A percentile compares a stretch with the other conserved stretches of the same genome.
Conservation (phyloP, 2,329 filamentous ascomycete genomes). For the Trichoderma oligosporum region DNA sequence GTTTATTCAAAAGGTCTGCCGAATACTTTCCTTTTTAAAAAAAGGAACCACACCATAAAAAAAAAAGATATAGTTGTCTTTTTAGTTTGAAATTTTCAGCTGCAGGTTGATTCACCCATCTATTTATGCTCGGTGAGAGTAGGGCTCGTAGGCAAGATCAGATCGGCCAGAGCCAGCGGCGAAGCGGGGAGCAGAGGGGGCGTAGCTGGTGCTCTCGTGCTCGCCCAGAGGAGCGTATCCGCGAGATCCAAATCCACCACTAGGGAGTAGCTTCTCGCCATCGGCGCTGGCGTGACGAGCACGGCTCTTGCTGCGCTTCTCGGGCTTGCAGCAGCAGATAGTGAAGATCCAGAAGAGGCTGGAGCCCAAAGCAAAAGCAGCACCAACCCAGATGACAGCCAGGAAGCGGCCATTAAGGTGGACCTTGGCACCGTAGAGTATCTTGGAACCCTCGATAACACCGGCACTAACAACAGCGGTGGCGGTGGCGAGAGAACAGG, state of each 20-base stretch:
- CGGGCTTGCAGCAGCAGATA: conserved; percentile 80
- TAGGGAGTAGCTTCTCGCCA: conserved; percentile 51
- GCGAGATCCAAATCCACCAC: conserved; percentile 27
- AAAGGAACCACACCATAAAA: neutral
- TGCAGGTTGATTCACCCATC: neutral
- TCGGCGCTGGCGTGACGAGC: conserved; percentile 34
- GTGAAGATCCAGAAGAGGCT: conserved; percentile 88
- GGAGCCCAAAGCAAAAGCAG: conserved; percentile 69
- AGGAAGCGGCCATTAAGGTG: conserved; percentile 67
- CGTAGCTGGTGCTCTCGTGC: conserved; percentile 38
- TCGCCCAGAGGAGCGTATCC: conserved; percentile 38
- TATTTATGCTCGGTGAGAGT: conserved; percentile 52
- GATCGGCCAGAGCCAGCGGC: conserved; percentile 42
- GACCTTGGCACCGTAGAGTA: conserved; percentile 67
- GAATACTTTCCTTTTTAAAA: neutral
- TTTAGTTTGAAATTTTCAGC: neutral
- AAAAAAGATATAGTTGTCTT: neutral
- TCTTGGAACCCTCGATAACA: conserved; percentile 48
- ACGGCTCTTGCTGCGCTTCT: conserved; percentile 34
- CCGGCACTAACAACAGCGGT: conserved; percentile 67
- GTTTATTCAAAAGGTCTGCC: neutral
- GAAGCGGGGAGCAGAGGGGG: conserved; percentile 34
- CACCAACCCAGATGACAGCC: conserved; percentile 71
- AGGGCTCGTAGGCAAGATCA: conserved; percentile 62
- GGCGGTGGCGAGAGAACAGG: conserved; percentile 70